Percentiles rank a stretch among this genome's conserved stretches.
Conservation (phyloP, 2,329 filamentous ascomycete species). For the Ramichloridium luteum region DNA sequence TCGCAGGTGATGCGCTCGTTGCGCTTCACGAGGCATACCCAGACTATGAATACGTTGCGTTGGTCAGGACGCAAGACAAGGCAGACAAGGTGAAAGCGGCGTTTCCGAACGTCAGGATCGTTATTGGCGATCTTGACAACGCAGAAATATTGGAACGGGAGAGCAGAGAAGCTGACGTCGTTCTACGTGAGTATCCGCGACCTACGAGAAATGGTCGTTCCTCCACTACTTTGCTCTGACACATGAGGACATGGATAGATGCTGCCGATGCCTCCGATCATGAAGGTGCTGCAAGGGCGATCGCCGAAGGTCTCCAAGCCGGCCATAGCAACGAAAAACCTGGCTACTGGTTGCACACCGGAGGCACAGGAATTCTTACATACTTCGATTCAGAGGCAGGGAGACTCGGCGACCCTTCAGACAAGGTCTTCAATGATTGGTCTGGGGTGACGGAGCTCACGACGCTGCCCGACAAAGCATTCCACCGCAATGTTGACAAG, state of each 20-base stretch:
- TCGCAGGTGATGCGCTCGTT: slow-evolving; percentile 35
- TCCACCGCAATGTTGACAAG: slow-evolving; percentile 59
- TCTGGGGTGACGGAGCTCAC: slow-evolving; percentile 41
- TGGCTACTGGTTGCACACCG: slow-evolving; percentile 38
- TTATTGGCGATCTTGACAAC: slow-evolving; percentile 41
- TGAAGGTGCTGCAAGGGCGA: slow-evolving; percentile 35
- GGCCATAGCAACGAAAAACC: slow-evolving; percentile 30
- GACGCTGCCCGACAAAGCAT: slow-evolving; percentile 42
- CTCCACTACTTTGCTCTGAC: no score
- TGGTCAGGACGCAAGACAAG: slow-evolving; percentile 40
- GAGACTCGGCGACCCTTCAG: slow-evolving; percentile 32
- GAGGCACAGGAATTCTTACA: slow-evolving; percentile 46
- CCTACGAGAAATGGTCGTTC: no score
- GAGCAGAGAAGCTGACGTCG: slow-evolving; percentile 40
- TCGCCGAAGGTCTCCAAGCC: slow-evolving; percentile 39
- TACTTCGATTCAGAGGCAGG: slow-evolving; percentile 37
- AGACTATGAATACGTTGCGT: slow-evolving; percentile 36
- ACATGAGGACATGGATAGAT: no score
- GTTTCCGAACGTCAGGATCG: slow-evolving; percentile 31
- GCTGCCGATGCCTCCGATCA: slow-evolving; percentile 37
- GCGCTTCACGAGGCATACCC: slow-evolving; percentile 35
- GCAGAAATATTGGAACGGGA: slow-evolving; percentile 34
- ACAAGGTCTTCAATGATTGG: slow-evolving; percentile 48
- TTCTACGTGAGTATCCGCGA: slow-evolving; percentile 30
- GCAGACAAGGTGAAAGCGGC: slow-evolving; percentile 28